phyloP scores from a whole-genome alignment of 805 yeast species.

The Nadsonia fulvescens region DNA sequence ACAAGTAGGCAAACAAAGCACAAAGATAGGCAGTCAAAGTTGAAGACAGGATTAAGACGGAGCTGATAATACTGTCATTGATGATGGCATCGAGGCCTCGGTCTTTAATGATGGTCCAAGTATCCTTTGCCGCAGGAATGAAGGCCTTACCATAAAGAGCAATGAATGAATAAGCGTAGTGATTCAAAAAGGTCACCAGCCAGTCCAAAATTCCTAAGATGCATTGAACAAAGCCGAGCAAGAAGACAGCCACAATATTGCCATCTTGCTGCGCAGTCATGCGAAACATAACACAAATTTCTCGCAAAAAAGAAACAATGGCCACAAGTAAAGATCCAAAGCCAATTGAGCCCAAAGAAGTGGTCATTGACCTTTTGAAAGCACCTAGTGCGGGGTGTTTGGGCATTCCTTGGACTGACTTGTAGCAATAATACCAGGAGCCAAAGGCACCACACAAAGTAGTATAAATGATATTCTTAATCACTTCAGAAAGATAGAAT shows the following conservation, averaged over 20 bases:
- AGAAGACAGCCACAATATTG: conserved; percentile 32
- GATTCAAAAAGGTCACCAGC: conserved; percentile 72
- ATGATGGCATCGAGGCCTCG: conserved; percentile 75
- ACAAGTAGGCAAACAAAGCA: conserved; percentile 44
- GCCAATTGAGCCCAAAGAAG: conserved; percentile 79
- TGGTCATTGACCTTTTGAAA: conserved; percentile 60
- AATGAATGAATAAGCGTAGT: conserved; percentile 72
- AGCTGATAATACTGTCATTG: conserved; percentile 66
- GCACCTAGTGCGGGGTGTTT: conserved; percentile 66
- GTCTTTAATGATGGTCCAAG: conserved; percentile 57
- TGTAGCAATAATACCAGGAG: conserved; percentile 73
- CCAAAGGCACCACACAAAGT: conserved; percentile 75
- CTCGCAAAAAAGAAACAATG: conserved; percentile 47
- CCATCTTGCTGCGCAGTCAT: conserved; percentile 35
- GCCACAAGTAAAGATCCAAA: conserved; percentile 67
- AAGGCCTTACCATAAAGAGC: conserved; percentile 78
- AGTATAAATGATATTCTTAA: conserved; percentile 64
- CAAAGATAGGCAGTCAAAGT: conserved; percentile 53
- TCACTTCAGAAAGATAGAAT: conserved; percentile 64
- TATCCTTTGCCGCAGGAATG: conserved; percentile 57
- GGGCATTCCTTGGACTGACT: conserved; percentile 65
- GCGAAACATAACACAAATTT: conserved; percentile 32
- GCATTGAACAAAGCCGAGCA: conserved; percentile 31
- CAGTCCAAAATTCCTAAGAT: conserved; percentile 53
- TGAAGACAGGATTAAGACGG: conserved; percentile 63